phyloP scores from a whole-genome alignment of 2,329 filamentous ascomycete genomes.

The Epichloe sylvatica region DNA sequence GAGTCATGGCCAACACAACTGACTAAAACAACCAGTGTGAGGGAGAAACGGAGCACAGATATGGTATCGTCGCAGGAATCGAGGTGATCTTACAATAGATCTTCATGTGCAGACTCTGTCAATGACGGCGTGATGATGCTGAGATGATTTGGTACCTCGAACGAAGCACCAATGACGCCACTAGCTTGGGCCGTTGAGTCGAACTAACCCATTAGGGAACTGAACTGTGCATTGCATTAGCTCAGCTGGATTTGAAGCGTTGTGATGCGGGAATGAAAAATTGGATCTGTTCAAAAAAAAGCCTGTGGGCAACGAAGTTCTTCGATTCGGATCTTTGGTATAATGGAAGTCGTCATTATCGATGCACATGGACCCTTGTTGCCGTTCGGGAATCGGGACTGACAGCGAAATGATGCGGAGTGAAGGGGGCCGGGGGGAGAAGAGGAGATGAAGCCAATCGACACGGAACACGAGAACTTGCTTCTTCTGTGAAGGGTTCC shows the following conservation, averaged over 20 bases:
- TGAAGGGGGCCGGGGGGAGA: background rate
- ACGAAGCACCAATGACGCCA: background rate
- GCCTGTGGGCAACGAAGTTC: background rate
- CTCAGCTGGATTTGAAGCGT: background rate
- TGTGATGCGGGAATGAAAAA: background rate
- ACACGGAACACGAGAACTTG: background rate
- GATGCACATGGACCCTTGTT: background rate
- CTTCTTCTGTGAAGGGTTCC: no score
- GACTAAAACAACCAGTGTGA: background rate
- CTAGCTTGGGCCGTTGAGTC: background rate
- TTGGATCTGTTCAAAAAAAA: background rate
- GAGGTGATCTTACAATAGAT: background rate
- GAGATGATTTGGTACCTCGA: background rate
- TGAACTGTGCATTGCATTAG: background rate
- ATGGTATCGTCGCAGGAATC: background rate
- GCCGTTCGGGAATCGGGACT: background rate
- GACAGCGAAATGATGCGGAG: background rate
- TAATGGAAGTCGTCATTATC: background rate
- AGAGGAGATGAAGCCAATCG: background rate
- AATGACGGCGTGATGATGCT: background rate
- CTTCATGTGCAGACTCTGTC: background rate
- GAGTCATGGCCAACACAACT: background rate
- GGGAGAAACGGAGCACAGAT: background rate
- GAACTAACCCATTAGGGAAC: background rate
- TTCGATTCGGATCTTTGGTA: background rate